Base-by-base conservation (phyloP, 192 early-diverging fungal genomes). In the Podila epigama region DNA sequence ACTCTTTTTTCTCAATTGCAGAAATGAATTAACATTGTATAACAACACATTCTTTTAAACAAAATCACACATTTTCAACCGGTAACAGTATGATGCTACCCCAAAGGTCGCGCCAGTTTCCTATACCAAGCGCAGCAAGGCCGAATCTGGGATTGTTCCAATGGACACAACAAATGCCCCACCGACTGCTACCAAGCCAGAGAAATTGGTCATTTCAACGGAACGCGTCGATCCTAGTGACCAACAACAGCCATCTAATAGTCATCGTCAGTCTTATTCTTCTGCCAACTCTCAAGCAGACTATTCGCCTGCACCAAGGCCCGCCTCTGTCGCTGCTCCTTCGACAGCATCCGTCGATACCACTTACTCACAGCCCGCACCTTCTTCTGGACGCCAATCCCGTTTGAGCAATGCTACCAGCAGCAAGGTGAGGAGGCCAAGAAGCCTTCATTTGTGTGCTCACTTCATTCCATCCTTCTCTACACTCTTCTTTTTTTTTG, bases 301-400 rank as follows among this genome's bases (percentile, higher is more conserved):
- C 15, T n/a, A 15, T 5, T 18, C 63, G 11, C 0, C 63, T 27
- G 36, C 62, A 18, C 10, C 20, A 16, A 20, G 9, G 7, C 25
- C 52, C 18, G 25, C 51, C 27, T n/a, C 27, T 25, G 44, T 48
- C n/a, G 3, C 44, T 1, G 44, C 44, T 20, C 44, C 44, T 7
- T 48, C 44, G n/a, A 48, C 44, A 22, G 44, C 44, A 2, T 48
- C 44, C 25, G 44, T 48, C n/a, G 44, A 48, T 48, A 48, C 44
- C 5, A 57, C 29, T 9, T 32, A 57, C n/a, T 57, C 58, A 15
- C 51, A 60, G 27, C 22, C 70, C 61, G 63, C 57, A 61, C 58
- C 70, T 56, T 56, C 64, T 12, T 58, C 72, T 8, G 65, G 72
- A 31, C 72, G 72, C 51, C 72, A 75, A 39, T 68, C 72, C 40